Conservation (phyloP, 805 yeast species). For the Schwanniomyces polymorphus region DNA sequence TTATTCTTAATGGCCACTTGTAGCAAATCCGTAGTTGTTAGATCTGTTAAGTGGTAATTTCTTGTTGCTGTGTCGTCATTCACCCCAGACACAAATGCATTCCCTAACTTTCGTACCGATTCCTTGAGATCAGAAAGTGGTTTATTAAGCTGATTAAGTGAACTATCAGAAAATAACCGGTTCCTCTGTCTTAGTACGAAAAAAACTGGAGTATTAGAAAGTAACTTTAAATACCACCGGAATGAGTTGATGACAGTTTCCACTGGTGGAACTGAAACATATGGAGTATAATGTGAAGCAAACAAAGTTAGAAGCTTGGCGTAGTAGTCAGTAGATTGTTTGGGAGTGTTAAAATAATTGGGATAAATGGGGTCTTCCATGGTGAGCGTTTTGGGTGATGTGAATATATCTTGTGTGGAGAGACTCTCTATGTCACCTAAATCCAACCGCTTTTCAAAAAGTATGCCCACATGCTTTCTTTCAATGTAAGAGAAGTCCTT, state of each 20-base stretch:
- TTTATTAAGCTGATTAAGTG: constrained; percentile 20
- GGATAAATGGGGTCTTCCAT: constrained; percentile 8
- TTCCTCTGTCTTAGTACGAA: constrained; percentile 27
- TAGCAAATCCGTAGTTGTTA: constrained; percentile 28
- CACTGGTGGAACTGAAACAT: constrained; percentile 9
- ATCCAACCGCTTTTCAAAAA: constrained; percentile 18
- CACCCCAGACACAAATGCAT: constrained; percentile 1
- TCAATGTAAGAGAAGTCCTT: constrained; percentile 24
- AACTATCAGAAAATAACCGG: constrained; percentile 24
- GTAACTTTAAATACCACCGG: constrained; percentile 28
- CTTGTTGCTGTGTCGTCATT: constrained; percentile 12
- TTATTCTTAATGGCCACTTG: constrained; percentile 20
- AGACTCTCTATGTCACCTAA: constrained; percentile 12
- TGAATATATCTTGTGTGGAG: constrained; percentile 9
- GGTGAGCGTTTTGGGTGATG: constrained; percentile 2
- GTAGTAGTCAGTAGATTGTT: constrained; percentile 18
- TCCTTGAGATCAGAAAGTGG: constrained; percentile 15
- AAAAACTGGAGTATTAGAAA: constrained; percentile 28
- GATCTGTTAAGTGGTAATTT: constrained; percentile 32
- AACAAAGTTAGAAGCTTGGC: constrained; percentile 25
- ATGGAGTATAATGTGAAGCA: constrained; percentile 26
- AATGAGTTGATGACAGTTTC: constrained; percentile 15
- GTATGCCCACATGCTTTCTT: constrained; percentile 13
- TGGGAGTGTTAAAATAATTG: constrained; percentile 9
- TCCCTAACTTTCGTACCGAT: constrained; percentile 9